A percentile compares a stretch with the other conserved stretches of the same genome.
Evolutionary conservation across 1,284 basidiomycete species (phyloP).

Genomic region (Rhodotorula sp.): DNA sequence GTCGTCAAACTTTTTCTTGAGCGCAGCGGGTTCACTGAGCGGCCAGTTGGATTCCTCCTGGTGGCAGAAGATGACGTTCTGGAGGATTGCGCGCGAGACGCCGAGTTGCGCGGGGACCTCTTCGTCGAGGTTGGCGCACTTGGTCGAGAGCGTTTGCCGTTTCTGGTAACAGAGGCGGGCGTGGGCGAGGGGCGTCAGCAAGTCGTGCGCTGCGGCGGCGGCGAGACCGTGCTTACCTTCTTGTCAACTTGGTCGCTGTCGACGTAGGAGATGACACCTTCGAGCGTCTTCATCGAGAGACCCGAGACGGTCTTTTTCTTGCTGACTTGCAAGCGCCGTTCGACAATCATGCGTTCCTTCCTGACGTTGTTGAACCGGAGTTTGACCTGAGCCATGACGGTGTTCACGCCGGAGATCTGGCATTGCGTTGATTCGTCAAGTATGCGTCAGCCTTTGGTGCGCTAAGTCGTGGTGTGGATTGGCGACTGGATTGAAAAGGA

Average conservation of each 20-base stretch:
- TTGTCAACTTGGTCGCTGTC: conserved; percentile 68
- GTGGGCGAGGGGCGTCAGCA: not conserved
- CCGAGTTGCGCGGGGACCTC: conserved; percentile 93
- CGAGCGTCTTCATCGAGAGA: conserved; percentile 96
- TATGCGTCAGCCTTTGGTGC: not conserved
- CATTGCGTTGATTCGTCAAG: not conserved
- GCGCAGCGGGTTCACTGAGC: conserved; percentile 78
- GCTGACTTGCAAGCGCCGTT: conserved; percentile 88
- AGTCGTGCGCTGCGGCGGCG: not conserved
- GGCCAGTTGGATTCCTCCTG: conserved; percentile 99
- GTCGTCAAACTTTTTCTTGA: conserved; percentile 89
- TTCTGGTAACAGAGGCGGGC: conserved; percentile 56
- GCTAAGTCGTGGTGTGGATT: not conserved
- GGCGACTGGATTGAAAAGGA: not conserved
- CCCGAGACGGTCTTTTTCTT: conserved; percentile 73
- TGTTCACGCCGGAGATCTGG: conserved; percentile 93
- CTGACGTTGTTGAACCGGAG: conserved; percentile 89
- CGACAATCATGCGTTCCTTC: conserved; percentile 83
- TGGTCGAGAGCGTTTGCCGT: conserved; percentile 79
- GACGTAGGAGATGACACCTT: conserved; percentile 78
- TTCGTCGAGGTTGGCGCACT: conserved; percentile 91
- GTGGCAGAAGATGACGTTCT: conserved; percentile 99
- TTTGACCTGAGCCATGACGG: conserved; percentile 97
- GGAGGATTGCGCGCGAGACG: conserved; percentile 92
- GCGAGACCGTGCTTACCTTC: conserved; percentile 58